phyloP scores from a whole-genome alignment of 208 protist species.

The Leptomonas pyrrhocoris region DNA sequence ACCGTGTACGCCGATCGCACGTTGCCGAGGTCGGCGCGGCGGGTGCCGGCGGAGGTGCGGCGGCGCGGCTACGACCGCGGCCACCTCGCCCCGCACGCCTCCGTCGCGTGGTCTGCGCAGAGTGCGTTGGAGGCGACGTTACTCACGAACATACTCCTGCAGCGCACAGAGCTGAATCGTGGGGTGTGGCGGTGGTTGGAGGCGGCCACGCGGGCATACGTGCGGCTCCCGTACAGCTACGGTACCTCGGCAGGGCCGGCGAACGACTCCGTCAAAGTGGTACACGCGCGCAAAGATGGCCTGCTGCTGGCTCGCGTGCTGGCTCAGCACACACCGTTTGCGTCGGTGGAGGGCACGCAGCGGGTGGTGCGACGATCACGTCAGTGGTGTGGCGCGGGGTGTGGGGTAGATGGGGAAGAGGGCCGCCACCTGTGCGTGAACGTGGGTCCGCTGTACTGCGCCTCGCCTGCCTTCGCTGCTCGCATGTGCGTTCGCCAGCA shows the following conservation, averaged over 20 bases:
- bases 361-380: not conserved
- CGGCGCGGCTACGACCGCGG: slow-evolving; percentile 47
- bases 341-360: not conserved
- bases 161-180: slow-evolving; percentile 53
- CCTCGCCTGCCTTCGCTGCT: not conserved
- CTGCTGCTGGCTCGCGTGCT: slow-evolving; percentile 6
- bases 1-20: slow-evolving; percentile 46
- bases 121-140: slow-evolving; percentile 50
- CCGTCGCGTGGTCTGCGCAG: slow-evolving; percentile 40
- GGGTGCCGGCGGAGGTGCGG: slow-evolving; percentile 27
- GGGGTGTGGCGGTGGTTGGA: slow-evolving; percentile 69
- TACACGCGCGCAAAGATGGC: slow-evolving; percentile 1
- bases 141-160: slow-evolving; percentile 61
- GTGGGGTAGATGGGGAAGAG: not conserved
- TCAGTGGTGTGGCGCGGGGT: not conserved
- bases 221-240: slow-evolving; percentile 19
- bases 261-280: not conserved
- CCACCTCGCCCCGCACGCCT: slow-evolving; percentile 73
- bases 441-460: slow-evolving; percentile 29
- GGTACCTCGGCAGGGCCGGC: not conserved
- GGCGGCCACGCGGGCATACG: slow-evolving; percentile 43
- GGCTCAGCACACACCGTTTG: slow-evolving; percentile 1
- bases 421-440: slow-evolving; percentile 21
- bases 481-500: too few relatives aligned
- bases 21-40: slow-evolving; percentile 29